Evolutionary conservation across 2,329 filamentous ascomycete genomes (phyloP).

Genomic region (Zymoseptoria crescenta): DNA sequence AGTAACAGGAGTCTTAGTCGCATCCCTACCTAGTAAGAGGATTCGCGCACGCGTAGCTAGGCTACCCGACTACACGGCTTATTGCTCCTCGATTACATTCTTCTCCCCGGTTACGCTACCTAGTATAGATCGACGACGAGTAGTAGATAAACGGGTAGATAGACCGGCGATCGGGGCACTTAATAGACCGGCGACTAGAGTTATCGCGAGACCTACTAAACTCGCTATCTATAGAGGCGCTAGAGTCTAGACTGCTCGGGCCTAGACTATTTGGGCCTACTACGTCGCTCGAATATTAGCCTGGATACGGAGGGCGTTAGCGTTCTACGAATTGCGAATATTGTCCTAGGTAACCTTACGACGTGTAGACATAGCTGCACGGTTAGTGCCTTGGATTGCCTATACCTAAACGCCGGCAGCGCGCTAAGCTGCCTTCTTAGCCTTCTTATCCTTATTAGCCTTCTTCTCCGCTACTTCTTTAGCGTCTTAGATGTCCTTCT

Average conservation of each 20-base stretch:
- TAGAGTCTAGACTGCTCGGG: background rate
- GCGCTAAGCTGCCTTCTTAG: no score
- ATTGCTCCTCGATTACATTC: background rate
- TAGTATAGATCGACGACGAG: background rate
- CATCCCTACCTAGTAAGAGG: background rate
- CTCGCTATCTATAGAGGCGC: background rate
- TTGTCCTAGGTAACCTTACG: no score
- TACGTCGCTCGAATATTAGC: background rate
- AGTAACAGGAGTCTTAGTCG: background rate
- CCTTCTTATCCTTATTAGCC: no score
- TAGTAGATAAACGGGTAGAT: no score
- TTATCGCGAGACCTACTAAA: background rate
- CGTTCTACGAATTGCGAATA: no score
- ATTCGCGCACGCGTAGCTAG: background rate
- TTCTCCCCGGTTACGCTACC: background rate
- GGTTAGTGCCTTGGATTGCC: no score
- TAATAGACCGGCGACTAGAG: no score
- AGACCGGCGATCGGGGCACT: background rate
- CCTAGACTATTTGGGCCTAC: background rate
- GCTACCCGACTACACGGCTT: background rate
- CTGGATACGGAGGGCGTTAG: no score
- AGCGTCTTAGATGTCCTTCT: no score
- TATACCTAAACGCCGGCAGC: no score
- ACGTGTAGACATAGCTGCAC: no score
- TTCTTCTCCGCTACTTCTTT: no score